phyloP scores from a whole-genome alignment of 176 grass and related monocot genomes.

The Carex myosuroides region DNA sequence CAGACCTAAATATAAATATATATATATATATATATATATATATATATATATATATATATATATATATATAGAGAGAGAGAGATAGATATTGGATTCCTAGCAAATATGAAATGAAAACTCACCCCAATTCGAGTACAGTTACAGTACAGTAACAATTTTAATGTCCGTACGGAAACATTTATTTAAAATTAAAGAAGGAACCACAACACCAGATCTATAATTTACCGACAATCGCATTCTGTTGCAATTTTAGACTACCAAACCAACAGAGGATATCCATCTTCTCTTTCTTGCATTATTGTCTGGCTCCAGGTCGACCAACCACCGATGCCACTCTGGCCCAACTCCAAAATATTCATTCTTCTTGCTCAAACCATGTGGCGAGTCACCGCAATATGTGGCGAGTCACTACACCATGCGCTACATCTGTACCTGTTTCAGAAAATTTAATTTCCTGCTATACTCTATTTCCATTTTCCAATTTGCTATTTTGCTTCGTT shows the following conservation, averaged over 20 bases:
- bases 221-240: neutral
- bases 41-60: too few relatives aligned
- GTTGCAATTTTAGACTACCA: neutral
- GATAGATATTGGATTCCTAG: too few relatives aligned
- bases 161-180: neutral
- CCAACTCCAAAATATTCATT: neutral
- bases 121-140: too few relatives aligned
- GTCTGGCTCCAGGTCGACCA: slow-evolving; percentile 9
- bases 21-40: too few relatives aligned
- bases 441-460: neutral
- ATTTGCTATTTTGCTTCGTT: neutral
- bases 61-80: too few relatives aligned
- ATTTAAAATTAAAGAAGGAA: neutral
- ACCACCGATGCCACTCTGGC: neutral
- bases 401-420: neutral
- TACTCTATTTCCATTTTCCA: neutral
- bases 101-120: too few relatives aligned
- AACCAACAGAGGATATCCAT: neutral
- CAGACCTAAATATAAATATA: too few relatives aligned
- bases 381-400: neutral
- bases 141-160: too few relatives aligned
- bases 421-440: neutral
- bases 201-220: neutral
- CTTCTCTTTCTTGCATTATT: slow-evolving; percentile 7
- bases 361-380: neutral